Base-by-base conservation (phyloP, 179 eudicot genomes). In the Nepenthes alata region DNA sequence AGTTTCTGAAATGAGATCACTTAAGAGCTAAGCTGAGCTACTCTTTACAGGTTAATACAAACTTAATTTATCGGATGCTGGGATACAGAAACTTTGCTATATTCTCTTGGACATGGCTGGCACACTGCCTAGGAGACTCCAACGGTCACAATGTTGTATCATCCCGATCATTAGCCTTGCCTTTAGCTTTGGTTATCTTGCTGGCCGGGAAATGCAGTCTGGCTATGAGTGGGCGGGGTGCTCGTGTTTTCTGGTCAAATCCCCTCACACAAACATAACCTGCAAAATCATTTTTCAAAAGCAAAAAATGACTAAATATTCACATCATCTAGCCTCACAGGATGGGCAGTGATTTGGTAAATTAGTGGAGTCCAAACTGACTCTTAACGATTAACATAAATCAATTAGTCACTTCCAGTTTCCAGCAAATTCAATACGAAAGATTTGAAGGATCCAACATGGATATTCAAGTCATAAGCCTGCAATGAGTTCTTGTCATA, bases 181-280 rank as follows among this genome's bases (percentile, higher is more conserved):
- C 79, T 73, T 63, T 80, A 16, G 55, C 56, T 56, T 55, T 72
- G 2, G 72, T 6, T 63, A 71, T 61, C 73, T 76, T 86, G 81
- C 89, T 86, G 5, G 85, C 80, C 57, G 94, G 81, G 63, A 77
- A 76, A 72, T 86, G 94, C 67, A 84, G 64, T 68, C 89, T 84
- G 57, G 87, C 89, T 74, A 79, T 70, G 53, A 86, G 89, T 39
- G 94, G 94, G 41, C 87, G 86, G 35, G 94, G 94, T 57, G 87
- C 74, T 60, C 89, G 67, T 37, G 76, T 75, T 64, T 78, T 76
- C 55, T 62, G 74, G 64, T 86, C 94, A 69, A 86, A 86, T 6
- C 94, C 94, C 68, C 94, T 70, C 25, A 86, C 94, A 57, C 94
- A 86, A 55, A 86, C 94, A 70, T 79, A 84, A 57, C 94, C 94